These are phyloP conservation scores for Corchorus olitorius DNA, from an alignment of 345 rosid genomes.

Conservation along the genomic window DNA sequence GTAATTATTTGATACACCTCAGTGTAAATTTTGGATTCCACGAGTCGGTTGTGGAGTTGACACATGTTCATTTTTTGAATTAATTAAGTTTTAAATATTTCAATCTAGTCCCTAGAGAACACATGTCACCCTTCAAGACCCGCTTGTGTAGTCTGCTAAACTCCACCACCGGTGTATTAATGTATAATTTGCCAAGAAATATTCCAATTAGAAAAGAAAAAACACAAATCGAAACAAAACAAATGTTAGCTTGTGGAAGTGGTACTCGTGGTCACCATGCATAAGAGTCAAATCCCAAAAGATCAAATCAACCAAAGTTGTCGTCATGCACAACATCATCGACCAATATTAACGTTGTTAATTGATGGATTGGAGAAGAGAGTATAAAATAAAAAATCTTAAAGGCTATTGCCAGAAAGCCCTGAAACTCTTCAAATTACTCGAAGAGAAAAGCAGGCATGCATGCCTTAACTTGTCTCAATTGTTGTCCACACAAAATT, in stretches of 20 bases:
- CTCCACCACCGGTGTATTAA: no score
- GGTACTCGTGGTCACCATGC: slow-evolving; percentile 34
- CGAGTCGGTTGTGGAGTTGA: no score
- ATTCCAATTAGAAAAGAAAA: no score
- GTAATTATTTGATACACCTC: no score
- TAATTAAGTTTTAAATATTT: no score
- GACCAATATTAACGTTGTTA: not conserved
- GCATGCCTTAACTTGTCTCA: not conserved
- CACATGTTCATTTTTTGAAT: no score
- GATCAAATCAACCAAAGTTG: slow-evolving; percentile 18
- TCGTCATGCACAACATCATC: slow-evolving; percentile 28
- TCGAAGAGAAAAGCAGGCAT: not conserved
- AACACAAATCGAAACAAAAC: not conserved
- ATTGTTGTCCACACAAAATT: not conserved
- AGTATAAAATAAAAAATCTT: not conserved
- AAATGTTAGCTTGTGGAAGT: slow-evolving; percentile 17
- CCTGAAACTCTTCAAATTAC: not conserved
- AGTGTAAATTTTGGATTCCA: no score
- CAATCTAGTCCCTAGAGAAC: no score
- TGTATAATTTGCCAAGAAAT: no score
- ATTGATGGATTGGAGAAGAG: not conserved
- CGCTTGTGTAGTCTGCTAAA: no score
- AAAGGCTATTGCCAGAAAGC: not conserved
- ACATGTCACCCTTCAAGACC: no score
- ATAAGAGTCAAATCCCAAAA: slow-evolving; percentile 16